phyloP scores from a whole-genome alignment of 2,329 filamentous ascomycete species.

The Blastomyces silverae region DNA sequence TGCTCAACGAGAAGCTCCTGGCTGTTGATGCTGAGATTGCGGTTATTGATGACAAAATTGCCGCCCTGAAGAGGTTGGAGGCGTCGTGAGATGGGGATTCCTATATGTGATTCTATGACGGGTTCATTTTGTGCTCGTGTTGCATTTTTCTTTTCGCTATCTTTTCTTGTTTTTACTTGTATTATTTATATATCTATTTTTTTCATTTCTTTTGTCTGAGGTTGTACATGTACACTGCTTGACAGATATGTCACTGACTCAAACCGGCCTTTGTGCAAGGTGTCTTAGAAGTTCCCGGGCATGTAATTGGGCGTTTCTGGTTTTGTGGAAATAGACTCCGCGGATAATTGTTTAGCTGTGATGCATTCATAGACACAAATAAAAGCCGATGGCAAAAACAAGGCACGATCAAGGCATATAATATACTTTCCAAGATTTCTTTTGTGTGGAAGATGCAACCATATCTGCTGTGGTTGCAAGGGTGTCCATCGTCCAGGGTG shows the following conservation, averaged over 20 bases:
- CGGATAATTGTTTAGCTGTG: background rate
- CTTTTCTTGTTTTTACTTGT: background rate
- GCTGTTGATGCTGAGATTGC: conserved; percentile 69
- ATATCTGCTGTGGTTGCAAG: background rate
- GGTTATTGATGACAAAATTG: conserved; percentile 68
- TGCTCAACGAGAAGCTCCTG: conserved; percentile 65
- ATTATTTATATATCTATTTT: background rate
- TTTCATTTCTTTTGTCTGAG: background rate
- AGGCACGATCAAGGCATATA: background rate
- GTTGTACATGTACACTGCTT: background rate
- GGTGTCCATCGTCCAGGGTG: background rate
- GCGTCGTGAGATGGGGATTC: background rate
- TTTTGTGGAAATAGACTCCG: background rate
- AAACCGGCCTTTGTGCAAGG: background rate
- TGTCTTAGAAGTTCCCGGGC: background rate
- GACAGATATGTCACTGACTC: conserved; percentile 3
- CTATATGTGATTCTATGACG: conserved; percentile 2
- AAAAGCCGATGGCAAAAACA: background rate
- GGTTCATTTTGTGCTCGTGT: background rate
- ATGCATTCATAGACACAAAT: background rate
- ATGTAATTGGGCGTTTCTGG: background rate
- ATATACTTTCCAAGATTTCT: background rate
- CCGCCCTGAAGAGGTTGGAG: conserved; percentile 39
- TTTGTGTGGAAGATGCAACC: background rate
- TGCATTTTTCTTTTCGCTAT: background rate